Percentiles rank a stretch among this genome's conserved stretches.
Evolutionary conservation across 2,329 filamentous ascomycete genomes (phyloP).

Genomic region (Pseudocercospora musae): DNA sequence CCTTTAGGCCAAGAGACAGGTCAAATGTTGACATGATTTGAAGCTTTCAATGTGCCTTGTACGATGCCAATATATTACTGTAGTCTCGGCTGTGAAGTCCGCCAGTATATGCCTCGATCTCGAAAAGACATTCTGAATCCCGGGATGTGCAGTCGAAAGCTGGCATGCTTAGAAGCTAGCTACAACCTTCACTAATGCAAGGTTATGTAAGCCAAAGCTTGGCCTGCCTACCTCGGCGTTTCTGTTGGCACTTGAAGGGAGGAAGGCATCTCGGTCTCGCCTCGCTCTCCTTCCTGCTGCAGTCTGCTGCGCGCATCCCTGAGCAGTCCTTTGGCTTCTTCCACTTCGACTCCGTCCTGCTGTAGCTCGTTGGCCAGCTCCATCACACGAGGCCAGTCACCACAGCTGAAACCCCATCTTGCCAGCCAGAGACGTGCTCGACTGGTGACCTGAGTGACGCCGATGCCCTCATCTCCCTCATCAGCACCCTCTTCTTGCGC

Average conservation of each 20-base stretch:
- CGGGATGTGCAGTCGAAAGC: background rate
- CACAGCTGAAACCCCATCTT: slow-evolving; percentile 69
- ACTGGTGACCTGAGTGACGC: slow-evolving; percentile 86
- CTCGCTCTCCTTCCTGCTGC: slow-evolving; percentile 36
- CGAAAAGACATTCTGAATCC: background rate
- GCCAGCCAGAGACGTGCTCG: slow-evolving; percentile 94
- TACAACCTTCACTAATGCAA: background rate
- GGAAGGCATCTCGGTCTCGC: background rate
- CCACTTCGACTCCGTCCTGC: slow-evolving; percentile 92
- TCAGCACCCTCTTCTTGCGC: slow-evolving; percentile 78
- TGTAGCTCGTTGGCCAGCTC: slow-evolving; percentile 85
- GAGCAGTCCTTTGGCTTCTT: slow-evolving; percentile 91
- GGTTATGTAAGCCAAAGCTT: background rate
- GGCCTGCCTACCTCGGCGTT: background rate
- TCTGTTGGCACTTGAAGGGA: background rate
- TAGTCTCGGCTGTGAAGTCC: background rate
- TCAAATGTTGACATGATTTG: slow-evolving; percentile 17
- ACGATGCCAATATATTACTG: background rate
- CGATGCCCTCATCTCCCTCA: slow-evolving; percentile 57
- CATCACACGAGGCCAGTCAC: slow-evolving; percentile 73
- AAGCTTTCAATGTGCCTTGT: background rate
- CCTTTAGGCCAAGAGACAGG: slow-evolving; percentile 37
- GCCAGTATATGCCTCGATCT: background rate
- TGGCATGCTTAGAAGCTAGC: background rate
- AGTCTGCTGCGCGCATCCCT: slow-evolving; percentile 78